phyloP scores from a whole-genome alignment of 2,329 filamentous ascomycete genomes.

The Curvularia verruculosa region DNA sequence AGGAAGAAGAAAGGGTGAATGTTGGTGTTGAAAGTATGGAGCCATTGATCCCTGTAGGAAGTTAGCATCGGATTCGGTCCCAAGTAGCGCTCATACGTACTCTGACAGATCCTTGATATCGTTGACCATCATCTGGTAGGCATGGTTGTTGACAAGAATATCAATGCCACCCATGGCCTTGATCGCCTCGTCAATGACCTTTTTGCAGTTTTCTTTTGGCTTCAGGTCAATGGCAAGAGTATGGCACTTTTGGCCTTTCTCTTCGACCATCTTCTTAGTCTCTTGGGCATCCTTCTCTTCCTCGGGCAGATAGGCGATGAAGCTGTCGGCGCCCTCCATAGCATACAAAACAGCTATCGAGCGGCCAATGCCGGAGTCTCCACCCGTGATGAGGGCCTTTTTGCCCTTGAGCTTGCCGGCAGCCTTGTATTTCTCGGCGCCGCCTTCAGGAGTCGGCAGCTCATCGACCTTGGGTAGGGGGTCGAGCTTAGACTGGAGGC shows the following conservation, averaged over 20 bases:
- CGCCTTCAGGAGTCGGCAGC: slow-evolving; percentile 70
- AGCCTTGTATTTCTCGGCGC: slow-evolving; percentile 72
- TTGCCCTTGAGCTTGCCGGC: slow-evolving; percentile 77
- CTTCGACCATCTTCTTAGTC: slow-evolving; percentile 73
- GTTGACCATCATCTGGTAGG: slow-evolving; percentile 74
- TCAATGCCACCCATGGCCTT: slow-evolving; percentile 72
- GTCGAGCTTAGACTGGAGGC: slow-evolving; percentile 62
- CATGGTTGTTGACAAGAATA: slow-evolving; percentile 75
- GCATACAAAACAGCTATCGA: slow-evolving; percentile 78
- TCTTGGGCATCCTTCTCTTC: slow-evolving; percentile 78
- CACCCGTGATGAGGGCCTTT: slow-evolving; percentile 80
- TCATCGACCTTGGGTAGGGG: slow-evolving; percentile 67
- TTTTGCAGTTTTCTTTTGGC: slow-evolving; percentile 70
- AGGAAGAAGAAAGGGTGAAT: slow-evolving; percentile 84
- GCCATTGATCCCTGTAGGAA: slow-evolving; percentile 70
- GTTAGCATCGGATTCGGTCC: slow-evolving; percentile 17
- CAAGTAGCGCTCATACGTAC: slow-evolving; percentile 51
- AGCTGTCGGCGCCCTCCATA: slow-evolving; percentile 76
- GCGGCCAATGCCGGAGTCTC: slow-evolving; percentile 79
- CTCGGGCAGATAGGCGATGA: slow-evolving; percentile 75
- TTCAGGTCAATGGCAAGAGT: slow-evolving; percentile 69
- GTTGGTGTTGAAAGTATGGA: slow-evolving; percentile 80
- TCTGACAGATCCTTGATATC: slow-evolving; percentile 74
- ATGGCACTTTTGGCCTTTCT: slow-evolving; percentile 69
- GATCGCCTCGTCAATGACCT: slow-evolving; percentile 69